Percentiles rank a stretch among this genome's conserved stretches.
Evolutionary conservation across 2,329 filamentous ascomycete species (phyloP).

Genomic region (Alternaria arbusti): DNA sequence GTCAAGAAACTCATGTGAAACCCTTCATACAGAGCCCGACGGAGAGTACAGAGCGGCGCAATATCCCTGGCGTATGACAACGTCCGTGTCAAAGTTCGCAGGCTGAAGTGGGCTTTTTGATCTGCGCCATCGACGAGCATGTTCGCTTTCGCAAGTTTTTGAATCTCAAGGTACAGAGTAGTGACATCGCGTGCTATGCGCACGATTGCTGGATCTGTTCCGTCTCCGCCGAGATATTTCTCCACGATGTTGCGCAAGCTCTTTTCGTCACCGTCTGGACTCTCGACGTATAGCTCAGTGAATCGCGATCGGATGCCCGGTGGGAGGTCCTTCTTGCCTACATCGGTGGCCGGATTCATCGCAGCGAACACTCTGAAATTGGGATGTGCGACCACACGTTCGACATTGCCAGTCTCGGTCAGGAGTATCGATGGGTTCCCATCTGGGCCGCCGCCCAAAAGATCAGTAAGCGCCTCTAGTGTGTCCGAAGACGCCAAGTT

Average conservation of each 20-base stretch:
- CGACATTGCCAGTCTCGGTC: constrained; percentile 91
- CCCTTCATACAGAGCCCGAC: constrained; percentile 88
- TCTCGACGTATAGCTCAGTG: constrained; percentile 92
- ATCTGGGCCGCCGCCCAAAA: constrained; percentile 75
- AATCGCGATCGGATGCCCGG: constrained; percentile 89
- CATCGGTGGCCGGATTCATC: constrained; percentile 98
- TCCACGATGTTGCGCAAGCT: constrained; percentile 88
- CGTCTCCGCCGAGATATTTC: constrained; percentile 76
- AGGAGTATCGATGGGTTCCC: constrained; percentile 82
- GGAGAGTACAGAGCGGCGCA: constrained; percentile 80
- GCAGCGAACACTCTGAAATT: constrained; percentile 96
- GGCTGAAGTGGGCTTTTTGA: constrained; percentile 95
- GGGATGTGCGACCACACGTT: constrained; percentile 85
- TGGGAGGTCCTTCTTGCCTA: constrained; percentile 93
- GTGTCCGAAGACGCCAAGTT: constrained; percentile 96
- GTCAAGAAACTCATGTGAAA: constrained; percentile 99
- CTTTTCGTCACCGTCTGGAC: constrained; percentile 84
- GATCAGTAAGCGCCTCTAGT: constrained; percentile 87
- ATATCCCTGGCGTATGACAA: constrained; percentile 88
- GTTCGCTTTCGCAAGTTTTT: constrained; percentile 79
- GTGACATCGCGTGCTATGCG: constrained; percentile 81
- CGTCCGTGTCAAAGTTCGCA: constrained; percentile 89
- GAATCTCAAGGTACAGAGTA: constrained; percentile 85
- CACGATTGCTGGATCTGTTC: constrained; percentile 70
- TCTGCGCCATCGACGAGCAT: constrained; percentile 91